Evolutionary conservation across 176 grass and related monocot genomes (phyloP), one percentile per base, ranked within the genome.

Genomic region (Bonia amplexicaulis): DNA sequence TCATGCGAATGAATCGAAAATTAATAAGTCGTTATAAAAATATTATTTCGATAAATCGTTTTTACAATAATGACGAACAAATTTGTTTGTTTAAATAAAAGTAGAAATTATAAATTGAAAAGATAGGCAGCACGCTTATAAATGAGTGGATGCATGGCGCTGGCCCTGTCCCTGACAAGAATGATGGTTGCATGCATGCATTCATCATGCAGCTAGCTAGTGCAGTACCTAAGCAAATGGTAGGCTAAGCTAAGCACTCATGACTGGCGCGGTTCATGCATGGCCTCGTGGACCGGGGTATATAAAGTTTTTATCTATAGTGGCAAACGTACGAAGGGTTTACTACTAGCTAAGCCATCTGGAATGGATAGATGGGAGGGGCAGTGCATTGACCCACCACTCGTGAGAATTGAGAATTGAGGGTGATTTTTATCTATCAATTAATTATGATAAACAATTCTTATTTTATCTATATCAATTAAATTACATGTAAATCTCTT

Each of bases 1-100:
- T 5, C 4, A 5, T 37, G 0, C 0, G 4, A 37, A 37, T 5
- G 5, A 5, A 37, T 0, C 0, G 2, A 37, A 5, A 37, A 0
- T 5, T 37, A 37, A 37, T 37, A 37, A 37, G 4, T 3, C 35
- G 4, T 0, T 37, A 5, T 5, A 5, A 37, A 37, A 3, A 5
- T 4, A 37, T 37, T 37, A 37, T 37, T 3, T 5, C 5, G 2
- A 37, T 37, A 37, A 37, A 37, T 37, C 0, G 4, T 37, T 37
- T 37, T 37, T 37, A 37, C 5, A 37, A 37, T 37, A 5, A 3
- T 37, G 35, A 37, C 0, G 5, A 37, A 35, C 5, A 37, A 37
- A 5, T 37, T 37, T 37, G 2, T 37, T 37, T 37, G 2, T 37
- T 37, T 5, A 0, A 5, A 37, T 33, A 33, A 33, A 33, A 33